These are phyloP conservation scores for Trichomonascaceae sp. DNA, from an alignment of 1,139 yeast genomes.

Conservation along the genomic window DNA sequence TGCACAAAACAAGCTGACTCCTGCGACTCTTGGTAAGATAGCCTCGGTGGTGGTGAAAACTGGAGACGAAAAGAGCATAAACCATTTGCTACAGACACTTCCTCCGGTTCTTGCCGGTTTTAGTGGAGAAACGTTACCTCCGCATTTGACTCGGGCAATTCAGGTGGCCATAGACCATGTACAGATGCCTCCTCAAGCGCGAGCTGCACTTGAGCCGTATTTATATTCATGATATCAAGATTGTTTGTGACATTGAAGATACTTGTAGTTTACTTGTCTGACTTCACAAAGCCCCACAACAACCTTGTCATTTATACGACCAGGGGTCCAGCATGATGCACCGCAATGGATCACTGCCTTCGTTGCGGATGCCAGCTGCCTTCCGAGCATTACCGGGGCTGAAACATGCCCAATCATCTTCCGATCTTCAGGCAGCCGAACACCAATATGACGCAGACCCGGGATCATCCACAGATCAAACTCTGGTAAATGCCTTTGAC, in stretches of 20 bases:
- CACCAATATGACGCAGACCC: not conserved
- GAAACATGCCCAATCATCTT: not conserved
- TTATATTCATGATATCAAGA: no score
- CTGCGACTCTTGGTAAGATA: slow-evolving; percentile 14
- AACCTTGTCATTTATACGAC: no score
- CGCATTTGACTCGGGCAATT: no score
- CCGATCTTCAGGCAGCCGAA: not conserved
- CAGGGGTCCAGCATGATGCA: no score
- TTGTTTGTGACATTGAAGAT: no score
- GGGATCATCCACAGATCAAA: slow-evolving; percentile 1
- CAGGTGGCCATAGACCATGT: no score
- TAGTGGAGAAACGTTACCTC: no score
- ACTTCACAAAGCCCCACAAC: no score
- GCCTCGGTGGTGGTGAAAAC: slow-evolving; percentile 21
- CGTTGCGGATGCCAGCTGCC: slow-evolving; percentile 7
- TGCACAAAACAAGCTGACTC: slow-evolving; percentile 10
- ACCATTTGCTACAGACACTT: slow-evolving; percentile 15
- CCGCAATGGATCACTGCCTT: slow-evolving; percentile 1
- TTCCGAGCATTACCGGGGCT: slow-evolving; percentile 2
- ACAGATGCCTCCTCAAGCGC: no score
- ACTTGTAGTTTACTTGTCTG: no score
- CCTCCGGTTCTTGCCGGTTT: slow-evolving; percentile 11
- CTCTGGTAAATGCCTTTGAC: not conserved
- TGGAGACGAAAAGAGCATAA: slow-evolving; percentile 17
- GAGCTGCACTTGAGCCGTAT: no score